A percentile compares a stretch with the other conserved stretches of the same genome.
Evolutionary conservation across 495 filamentous ascomycete genomes (phyloP).

Genomic region (Penicillium taxi): DNA sequence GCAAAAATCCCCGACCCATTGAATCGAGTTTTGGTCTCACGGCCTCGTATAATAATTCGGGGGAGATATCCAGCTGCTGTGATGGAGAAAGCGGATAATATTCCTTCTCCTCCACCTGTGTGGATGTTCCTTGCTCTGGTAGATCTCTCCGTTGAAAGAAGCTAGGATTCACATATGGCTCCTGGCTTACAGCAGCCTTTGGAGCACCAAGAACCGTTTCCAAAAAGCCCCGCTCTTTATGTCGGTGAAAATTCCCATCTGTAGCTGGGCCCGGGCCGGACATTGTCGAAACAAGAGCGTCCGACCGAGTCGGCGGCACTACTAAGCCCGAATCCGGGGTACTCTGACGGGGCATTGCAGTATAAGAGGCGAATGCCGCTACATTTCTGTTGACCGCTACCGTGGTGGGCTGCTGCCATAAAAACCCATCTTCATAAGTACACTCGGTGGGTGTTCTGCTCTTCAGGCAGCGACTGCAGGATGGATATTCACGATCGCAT

Average conservation of each 20-base stretch:
- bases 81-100: conserved; percentile 20
- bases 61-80: conserved; percentile 32
- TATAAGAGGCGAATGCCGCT: conserved; percentile 22
- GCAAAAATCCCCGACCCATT: conserved; percentile 38
- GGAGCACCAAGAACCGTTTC: conserved; percentile 40
- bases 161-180: conserved; percentile 27
- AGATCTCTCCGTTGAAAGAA: conserved; percentile 26
- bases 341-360: conserved; percentile 17
- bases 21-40: conserved; percentile 37
- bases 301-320: conserved; percentile 23
- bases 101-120: conserved; percentile 9
- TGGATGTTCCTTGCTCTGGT: background rate
- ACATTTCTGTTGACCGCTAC: conserved; percentile 22
- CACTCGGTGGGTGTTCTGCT: conserved; percentile 34
- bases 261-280: conserved; percentile 3
- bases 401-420: conserved; percentile 41
- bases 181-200: conserved; percentile 34
- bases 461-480: conserved; percentile 56
- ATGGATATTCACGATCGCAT: conserved; percentile 58
- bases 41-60: conserved; percentile 40
- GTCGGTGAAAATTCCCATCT: conserved; percentile 1
- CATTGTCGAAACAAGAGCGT: conserved; percentile 13
- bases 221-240: conserved; percentile 30
- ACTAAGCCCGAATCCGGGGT: conserved; percentile 32
- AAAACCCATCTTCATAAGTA: conserved; percentile 40